Evolutionary conservation across 164 flowering plant genomes (phyloP), one percentile per base, ranked within the genome.

Genomic region (Echeveria elegans): DNA sequence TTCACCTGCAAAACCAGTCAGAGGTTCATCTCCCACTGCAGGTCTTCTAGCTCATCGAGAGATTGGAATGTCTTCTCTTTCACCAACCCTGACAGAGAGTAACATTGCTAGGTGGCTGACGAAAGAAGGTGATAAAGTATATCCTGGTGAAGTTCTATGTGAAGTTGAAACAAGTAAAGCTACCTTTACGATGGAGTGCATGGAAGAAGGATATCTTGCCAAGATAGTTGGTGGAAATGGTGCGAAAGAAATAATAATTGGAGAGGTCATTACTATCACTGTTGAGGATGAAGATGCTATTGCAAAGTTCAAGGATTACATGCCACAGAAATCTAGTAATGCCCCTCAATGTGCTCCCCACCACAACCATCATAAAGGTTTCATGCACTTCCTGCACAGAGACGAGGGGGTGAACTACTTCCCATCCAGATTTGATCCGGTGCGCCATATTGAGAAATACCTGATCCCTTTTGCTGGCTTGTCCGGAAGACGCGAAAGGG

Each of bases 101-200:
- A 94, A 86, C 67, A 89, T 94, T 75, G 98, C 95, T 37, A 82
- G 87, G 68, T 94, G 98, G 98, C 74, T 94, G 83, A 94, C 91
- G 78, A 94, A 94, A 76, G 98, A 88, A 72, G 98, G 98, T 45
- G 98, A 94, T 69, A 84, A 89, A 77, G 68, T 91, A 70, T 68
- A 88, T 66, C 84, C 95, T 52, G 98, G 98, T 64, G 98, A 94
- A 83, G 98, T 94, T 29, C 92, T 94, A 0, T 94, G 98, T 80
- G 98, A 94, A 91, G 87, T 94, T 69, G 97, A 94, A 84, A 94
- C 97, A 97, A 97, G 91, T 78, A 94, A 94, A 81, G 98, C 98
- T 26, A 90, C 98, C 2, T 97, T 94, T 19, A 96, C 90, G 77
- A 88, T 90, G 98, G 98, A 93, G 76, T 89, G 96, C 77, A 90